Conservation (phyloP, 306 rosid genomes). For the Cercis canadensis region DNA sequence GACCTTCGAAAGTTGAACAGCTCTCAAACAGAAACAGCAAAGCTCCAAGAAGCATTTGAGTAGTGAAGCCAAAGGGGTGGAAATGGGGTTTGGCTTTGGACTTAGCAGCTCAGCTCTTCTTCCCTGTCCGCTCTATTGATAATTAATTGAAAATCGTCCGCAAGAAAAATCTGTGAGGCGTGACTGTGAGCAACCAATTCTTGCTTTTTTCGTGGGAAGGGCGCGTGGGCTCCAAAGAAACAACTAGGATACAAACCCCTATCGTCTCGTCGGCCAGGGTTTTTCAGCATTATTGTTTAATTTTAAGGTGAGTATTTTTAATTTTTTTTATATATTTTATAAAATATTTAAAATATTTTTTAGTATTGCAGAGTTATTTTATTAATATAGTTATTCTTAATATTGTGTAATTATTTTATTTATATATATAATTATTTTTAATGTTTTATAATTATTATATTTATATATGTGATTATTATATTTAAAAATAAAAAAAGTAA, state of each 20-base stretch:
- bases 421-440: too few relatives aligned
- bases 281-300: background rate
- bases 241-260: background rate
- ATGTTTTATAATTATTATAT: too few relatives aligned
- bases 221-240: background rate
- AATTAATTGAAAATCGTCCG: slow-evolving; percentile 14
- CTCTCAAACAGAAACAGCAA: background rate
- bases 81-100: background rate
- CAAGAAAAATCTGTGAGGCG: background rate
- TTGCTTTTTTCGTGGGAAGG: background rate
- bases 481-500: too few relatives aligned
- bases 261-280: background rate
- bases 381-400: too few relatives aligned
- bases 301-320: too few relatives aligned
- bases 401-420: too few relatives aligned
- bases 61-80: slow-evolving; percentile 16
- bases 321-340: too few relatives aligned
- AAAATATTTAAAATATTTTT: too few relatives aligned
- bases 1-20: slow-evolving; percentile 37
- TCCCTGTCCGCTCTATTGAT: slow-evolving; percentile 32
- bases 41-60: slow-evolving; percentile 32
- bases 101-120: background rate
- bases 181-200: background rate
- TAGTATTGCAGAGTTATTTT: too few relatives aligned
- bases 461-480: too few relatives aligned